Base-by-base conservation (phyloP, 345 rosid genomes). In the Brassica incana region DNA sequence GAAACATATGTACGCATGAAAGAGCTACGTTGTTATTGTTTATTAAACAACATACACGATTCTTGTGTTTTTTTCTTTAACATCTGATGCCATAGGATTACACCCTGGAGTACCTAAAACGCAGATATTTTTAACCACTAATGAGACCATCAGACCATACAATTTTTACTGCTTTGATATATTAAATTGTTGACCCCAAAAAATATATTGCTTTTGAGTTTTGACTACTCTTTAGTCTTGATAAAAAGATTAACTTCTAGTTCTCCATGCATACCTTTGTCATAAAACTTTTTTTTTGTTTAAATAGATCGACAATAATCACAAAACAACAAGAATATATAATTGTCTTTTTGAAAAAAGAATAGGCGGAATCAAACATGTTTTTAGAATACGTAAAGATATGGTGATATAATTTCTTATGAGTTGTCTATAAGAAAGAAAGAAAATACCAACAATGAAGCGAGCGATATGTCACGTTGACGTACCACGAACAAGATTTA, bases 381-480 rank as follows among this genome's bases (percentile, higher is more conserved):
- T 45, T 45, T 14, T 50, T 50, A 48, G 54, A 48, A 12, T 48
- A 48, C 54, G 50, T 43, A 43, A 12, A 29, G 54, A 12, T 14
- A 48, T 48, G 6, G 16, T 48, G 54, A 48, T 48, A 48, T 48
- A 48, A 14, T 48, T 12, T 48, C 54, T 12, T 50, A 50, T n/a
- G 58, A 50, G 58, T 16, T 48, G 54, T 48, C 54, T 48, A 12
- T 48, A 11, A 45, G 52, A 45, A 45, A 45, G 52, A 45, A 45
- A 45, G 52, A 45, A 45, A 11, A 45, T 45, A 48, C 15, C 18
- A n/a, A 50, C 16, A 40, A 76, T 43, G 74, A 76, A 60, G 20
- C 33, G 2, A 76, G 68, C 9, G 33, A 60, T 45, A 60, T 69
- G 74, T 69, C 69, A 76, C 7, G 50, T 48, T 64, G 45, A 74